A percentile compares a stretch with the other conserved stretches of the same genome.
phyloP scores from a whole-genome alignment of 2,329 filamentous ascomycete genomes.

The Botrytis squamosa region DNA sequence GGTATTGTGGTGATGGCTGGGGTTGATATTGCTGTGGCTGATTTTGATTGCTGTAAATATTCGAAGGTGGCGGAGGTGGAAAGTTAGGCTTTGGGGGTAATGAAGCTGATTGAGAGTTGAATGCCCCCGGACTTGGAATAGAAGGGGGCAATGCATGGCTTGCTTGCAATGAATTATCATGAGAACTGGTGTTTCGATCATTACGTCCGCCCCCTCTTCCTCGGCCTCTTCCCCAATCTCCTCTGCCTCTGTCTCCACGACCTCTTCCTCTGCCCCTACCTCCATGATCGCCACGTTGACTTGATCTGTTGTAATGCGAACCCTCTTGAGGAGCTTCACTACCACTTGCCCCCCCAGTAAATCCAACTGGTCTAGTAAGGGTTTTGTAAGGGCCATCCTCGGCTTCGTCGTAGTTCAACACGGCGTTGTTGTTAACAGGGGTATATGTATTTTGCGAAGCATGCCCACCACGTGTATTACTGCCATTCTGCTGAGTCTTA shows the following conservation, averaged over 20 bases:
- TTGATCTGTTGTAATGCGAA: conserved; percentile 27
- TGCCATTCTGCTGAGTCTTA: conserved; percentile 47
- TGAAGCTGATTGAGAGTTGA: conserved; percentile 21
- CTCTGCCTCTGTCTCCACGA: conserved; percentile 28
- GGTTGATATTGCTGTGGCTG: background rate
- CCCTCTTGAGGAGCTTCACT: conserved; percentile 42
- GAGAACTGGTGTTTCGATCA: conserved; percentile 29
- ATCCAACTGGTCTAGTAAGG: conserved; percentile 64
- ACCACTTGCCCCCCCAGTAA: conserved; percentile 46
- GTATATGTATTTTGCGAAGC: conserved; percentile 38
- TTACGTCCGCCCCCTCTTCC: conserved; percentile 34
- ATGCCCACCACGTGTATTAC: conserved; percentile 41
- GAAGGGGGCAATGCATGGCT: conserved; percentile 21
- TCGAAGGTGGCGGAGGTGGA: conserved; percentile 18
- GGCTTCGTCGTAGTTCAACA: conserved; percentile 66
- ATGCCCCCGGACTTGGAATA: conserved; percentile 22
- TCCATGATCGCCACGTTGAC: conserved; percentile 28
- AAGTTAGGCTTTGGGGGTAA: conserved; percentile 19
- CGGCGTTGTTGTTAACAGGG: conserved; percentile 42
- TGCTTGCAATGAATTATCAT: conserved; percentile 27
- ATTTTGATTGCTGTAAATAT: conserved; percentile 14
- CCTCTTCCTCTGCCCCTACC: conserved; percentile 33
- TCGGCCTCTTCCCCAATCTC: conserved; percentile 31
- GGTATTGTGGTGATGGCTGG: conserved; percentile 27
- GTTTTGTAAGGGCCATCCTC: conserved; percentile 71